phyloP scores from a whole-genome alignment of 1,284 basidiomycete species.

The Porogramme epimiltina region DNA sequence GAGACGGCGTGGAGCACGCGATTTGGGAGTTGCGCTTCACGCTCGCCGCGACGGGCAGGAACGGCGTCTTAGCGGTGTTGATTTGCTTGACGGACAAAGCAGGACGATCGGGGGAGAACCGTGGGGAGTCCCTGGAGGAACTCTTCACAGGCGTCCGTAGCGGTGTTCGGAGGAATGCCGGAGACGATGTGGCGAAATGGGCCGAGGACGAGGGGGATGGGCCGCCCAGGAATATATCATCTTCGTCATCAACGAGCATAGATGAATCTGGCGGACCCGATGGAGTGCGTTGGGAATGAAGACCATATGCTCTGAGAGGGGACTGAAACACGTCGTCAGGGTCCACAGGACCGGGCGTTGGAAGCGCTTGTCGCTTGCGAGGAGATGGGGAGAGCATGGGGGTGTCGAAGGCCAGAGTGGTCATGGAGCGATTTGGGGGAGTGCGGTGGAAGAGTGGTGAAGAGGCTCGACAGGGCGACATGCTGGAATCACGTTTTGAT shows the following conservation, averaged over 20 bases:
- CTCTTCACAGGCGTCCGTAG: slow-evolving; percentile 57
- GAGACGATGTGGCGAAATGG: slow-evolving; percentile 42
- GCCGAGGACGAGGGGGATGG: slow-evolving; percentile 41
- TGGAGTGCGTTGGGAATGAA: slow-evolving; percentile 39
- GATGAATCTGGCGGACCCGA: slow-evolving; percentile 25
- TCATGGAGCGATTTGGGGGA: slow-evolving; percentile 32
- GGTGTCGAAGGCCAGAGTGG: slow-evolving; percentile 43
- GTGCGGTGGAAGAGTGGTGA: slow-evolving; percentile 41
- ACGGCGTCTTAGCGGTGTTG: slow-evolving; percentile 23
- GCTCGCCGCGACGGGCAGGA: slow-evolving; percentile 35
- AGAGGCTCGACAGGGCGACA: slow-evolving; percentile 45
- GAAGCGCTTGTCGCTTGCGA: slow-evolving; percentile 37
- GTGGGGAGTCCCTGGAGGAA: slow-evolving; percentile 30
- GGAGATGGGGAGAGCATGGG: slow-evolving; percentile 68
- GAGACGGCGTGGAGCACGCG: slow-evolving; percentile 43
- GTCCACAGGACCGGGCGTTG: slow-evolving; percentile 34
- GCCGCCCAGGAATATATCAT: slow-evolving; percentile 58
- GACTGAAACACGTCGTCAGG: slow-evolving; percentile 58
- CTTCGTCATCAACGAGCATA: slow-evolving; percentile 40
- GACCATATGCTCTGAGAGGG: slow-evolving; percentile 48
- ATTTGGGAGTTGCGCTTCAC: slow-evolving; percentile 71
- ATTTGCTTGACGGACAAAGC: slow-evolving; percentile 35
- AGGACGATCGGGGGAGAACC: slow-evolving; percentile 28
- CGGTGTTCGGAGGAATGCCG: slow-evolving; percentile 38
- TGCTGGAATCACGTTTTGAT: slow-evolving; percentile 40